Evolutionary conservation across 2,329 filamentous ascomycete species (phyloP).

Genomic region (Aspergillus sp.): DNA sequence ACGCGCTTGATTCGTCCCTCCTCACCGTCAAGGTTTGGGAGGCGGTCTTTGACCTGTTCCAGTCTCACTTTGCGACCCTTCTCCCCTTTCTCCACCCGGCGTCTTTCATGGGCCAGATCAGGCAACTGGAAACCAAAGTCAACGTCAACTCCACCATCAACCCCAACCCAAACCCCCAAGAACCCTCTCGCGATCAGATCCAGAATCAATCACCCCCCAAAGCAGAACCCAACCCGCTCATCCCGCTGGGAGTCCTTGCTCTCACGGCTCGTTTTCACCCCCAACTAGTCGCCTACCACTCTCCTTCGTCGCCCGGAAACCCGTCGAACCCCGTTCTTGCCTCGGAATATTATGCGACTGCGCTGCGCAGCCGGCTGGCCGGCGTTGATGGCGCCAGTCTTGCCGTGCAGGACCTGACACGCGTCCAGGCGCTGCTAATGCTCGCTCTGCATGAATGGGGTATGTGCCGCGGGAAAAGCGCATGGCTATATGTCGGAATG

Average conservation of each 20-base stretch:
- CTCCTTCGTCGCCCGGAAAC: conserved; percentile 47
- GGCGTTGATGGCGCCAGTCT: conserved; percentile 48
- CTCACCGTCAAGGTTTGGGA: conserved; percentile 62
- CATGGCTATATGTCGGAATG: conserved; percentile 56
- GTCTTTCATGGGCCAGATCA: conserved; percentile 57
- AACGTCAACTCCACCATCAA: conserved; percentile 20
- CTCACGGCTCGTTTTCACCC: conserved; percentile 61
- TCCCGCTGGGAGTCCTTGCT: conserved; percentile 61
- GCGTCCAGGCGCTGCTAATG: conserved; percentile 60
- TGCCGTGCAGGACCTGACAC: conserved; percentile 52
- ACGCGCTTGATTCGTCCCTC: conserved; percentile 55
- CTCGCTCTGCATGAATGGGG: conserved; percentile 63
- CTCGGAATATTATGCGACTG: conserved; percentile 60
- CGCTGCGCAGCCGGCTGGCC: conserved; percentile 54
- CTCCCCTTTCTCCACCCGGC: conserved; percentile 62
- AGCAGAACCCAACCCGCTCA: conserved; percentile 49
- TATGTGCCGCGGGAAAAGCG: conserved; percentile 57
- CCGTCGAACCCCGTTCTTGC: conserved; percentile 55
- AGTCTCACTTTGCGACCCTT: conserved; percentile 61
- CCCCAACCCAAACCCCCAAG: conserved; percentile 7
- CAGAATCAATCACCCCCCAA: conserved; percentile 33
- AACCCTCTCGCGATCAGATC: conserved; percentile 29
- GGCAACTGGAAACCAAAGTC: conserved; percentile 36
- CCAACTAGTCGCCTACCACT: conserved; percentile 53
- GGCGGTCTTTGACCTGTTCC: conserved; percentile 62